Conservation (phyloP, 1,284 basidiomycete genomes). For the Anthracocystis walkeri region DNA sequence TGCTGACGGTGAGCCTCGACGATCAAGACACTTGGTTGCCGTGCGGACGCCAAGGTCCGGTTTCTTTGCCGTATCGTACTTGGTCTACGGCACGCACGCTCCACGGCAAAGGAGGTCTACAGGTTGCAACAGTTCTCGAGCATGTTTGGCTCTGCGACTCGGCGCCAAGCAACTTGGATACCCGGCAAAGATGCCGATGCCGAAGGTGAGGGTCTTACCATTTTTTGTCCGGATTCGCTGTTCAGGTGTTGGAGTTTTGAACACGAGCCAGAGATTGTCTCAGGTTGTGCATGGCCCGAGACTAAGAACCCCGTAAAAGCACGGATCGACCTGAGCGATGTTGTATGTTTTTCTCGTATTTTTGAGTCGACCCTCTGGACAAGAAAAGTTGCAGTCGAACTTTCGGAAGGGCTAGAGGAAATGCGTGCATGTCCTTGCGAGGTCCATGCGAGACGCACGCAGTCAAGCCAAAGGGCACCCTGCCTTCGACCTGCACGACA, state of each 20-base stretch:
- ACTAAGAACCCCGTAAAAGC: not conserved
- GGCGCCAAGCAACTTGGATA: conserved; percentile 2
- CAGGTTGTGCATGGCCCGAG: not conserved
- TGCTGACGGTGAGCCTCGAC: not conserved
- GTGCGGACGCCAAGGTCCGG: conserved; percentile 6
- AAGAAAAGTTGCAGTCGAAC: not conserved
- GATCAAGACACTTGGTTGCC: not conserved
- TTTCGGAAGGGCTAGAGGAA: not conserved
- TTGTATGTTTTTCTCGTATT: not conserved
- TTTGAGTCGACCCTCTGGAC: not conserved
- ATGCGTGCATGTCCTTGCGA: conserved; percentile 1
- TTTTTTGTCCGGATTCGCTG: not conserved
- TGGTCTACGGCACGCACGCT: not conserved
- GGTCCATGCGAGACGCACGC: not conserved
- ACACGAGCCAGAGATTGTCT: conserved; percentile 4
- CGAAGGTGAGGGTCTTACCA: not conserved
- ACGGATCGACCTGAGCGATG: not conserved
- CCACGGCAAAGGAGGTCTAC: not conserved
- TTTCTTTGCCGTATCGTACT: not conserved
- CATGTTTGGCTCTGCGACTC: not conserved
- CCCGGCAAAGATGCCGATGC: not conserved
- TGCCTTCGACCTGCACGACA: no score
- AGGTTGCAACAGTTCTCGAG: not conserved
- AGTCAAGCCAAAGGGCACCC: not conserved
- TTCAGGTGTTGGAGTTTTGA: not conserved